phyloP scores from a whole-genome alignment of 768 basidiomycete species.

The Tricholoma hemisulphureum region DNA sequence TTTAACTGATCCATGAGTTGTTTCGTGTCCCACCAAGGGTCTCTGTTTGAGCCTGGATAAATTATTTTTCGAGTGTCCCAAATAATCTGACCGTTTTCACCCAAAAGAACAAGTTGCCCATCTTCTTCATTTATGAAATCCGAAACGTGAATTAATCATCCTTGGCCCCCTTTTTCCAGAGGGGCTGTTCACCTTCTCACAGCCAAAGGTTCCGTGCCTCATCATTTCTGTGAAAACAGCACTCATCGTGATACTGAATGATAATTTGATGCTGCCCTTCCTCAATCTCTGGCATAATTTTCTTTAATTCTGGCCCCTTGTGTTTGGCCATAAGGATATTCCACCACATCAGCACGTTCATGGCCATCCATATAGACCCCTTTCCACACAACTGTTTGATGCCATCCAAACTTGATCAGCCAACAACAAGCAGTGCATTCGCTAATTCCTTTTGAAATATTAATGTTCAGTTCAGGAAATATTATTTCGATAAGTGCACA shows the following conservation, averaged over 20 bases:
- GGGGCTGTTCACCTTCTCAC: too few relatives aligned
- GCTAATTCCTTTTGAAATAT: slow-evolving; percentile 2
- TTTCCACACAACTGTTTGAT: slow-evolving; percentile 23
- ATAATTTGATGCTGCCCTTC: slow-evolving; percentile 25
- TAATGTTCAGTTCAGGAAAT: slow-evolving; percentile 16
- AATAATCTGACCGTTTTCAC: slow-evolving; percentile 15
- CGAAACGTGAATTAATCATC: slow-evolving; percentile 38
- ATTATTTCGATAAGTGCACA: too few relatives aligned
- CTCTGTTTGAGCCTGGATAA: too few relatives aligned
- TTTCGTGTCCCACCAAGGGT: too few relatives aligned
- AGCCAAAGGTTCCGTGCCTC: too few relatives aligned
- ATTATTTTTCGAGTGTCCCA: slow-evolving; percentile 36
- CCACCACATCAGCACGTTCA: slow-evolving; percentile 33
- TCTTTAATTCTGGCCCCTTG: slow-evolving; percentile 17
- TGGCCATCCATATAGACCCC: slow-evolving; percentile 41
- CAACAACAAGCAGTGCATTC: slow-evolving; percentile 21
- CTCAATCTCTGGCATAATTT: slow-evolving; percentile 14
- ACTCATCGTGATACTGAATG: too few relatives aligned
- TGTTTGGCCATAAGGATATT: slow-evolving; percentile 27
- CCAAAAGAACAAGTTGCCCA: too few relatives aligned
- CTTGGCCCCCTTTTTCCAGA: slow-evolving; percentile 34
- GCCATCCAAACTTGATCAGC: slow-evolving; percentile 36
- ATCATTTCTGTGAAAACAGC: too few relatives aligned
- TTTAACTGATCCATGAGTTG: slow-evolving; percentile 36
- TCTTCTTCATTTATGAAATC: slow-evolving; percentile 39